A percentile compares a stretch with the other conserved stretches of the same genome.
phyloP scores from a whole-genome alignment of 1,284 basidiomycete genomes.

The Schizophyllum amplum region DNA sequence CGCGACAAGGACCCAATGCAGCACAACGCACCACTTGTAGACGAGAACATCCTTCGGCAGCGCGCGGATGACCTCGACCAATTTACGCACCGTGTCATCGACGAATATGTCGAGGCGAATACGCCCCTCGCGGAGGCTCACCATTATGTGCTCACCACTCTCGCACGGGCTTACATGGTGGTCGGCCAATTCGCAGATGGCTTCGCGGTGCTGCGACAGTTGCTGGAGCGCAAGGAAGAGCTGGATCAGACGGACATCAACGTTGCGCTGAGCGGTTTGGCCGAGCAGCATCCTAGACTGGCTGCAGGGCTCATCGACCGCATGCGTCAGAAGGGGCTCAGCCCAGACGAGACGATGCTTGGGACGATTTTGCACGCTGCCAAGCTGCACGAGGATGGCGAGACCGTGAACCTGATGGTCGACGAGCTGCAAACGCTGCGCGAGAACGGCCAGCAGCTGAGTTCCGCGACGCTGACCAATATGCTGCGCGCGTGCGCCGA shows the following conservation, averaged over 20 bases:
- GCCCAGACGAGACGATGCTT: conserved; percentile 44
- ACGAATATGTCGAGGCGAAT: conserved; percentile 32
- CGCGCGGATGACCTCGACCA: conserved; percentile 23
- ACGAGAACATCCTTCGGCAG: conserved; percentile 10
- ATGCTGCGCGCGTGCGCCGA: conserved; percentile 38
- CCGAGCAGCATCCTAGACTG: conserved; percentile 35
- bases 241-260: conserved; percentile 60
- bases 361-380: conserved; percentile 56
- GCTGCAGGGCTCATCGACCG: conserved; percentile 39
- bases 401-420: conserved; percentile 37
- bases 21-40: conserved; percentile 1
- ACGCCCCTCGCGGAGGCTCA: conserved; percentile 37
- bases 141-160: conserved; percentile 47
- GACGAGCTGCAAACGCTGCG: conserved; percentile 23
- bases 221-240: conserved; percentile 39
- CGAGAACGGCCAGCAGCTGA: conserved; percentile 24
- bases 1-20: not conserved
- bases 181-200: conserved; percentile 41
- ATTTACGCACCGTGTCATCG: conserved; percentile 41
- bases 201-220: conserved; percentile 35
- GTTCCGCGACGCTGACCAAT: conserved; percentile 38
- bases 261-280: conserved; percentile 47
- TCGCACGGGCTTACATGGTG: conserved; percentile 55
- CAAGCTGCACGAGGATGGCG: conserved; percentile 32
- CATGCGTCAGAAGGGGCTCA: conserved; percentile 39